Evolutionary conservation across 2,329 filamentous ascomycete genomes (phyloP).

Genomic region (Diaporthe sp.): DNA sequence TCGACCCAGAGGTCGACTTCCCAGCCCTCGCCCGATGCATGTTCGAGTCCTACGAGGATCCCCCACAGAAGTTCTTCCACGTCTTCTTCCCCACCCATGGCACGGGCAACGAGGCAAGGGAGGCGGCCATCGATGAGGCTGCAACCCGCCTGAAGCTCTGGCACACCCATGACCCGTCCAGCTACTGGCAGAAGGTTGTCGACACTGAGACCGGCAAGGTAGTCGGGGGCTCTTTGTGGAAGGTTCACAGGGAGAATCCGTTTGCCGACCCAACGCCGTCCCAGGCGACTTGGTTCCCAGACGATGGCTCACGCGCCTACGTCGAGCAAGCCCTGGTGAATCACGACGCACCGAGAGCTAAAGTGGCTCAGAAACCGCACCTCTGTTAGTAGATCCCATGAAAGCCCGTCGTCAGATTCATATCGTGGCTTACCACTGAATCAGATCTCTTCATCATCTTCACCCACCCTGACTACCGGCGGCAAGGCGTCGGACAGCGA

Average conservation of each 20-base stretch:
- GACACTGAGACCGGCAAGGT: slow-evolving; percentile 47
- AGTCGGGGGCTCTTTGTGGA: slow-evolving; percentile 49
- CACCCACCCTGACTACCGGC: slow-evolving; percentile 45
- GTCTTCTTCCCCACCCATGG: slow-evolving; percentile 47
- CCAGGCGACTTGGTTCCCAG: slow-evolving; percentile 50
- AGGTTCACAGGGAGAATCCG: slow-evolving; percentile 48
- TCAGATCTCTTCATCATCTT: slow-evolving; percentile 46
- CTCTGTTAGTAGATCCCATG: neutral
- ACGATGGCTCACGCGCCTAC: slow-evolving; percentile 45
- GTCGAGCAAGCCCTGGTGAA: slow-evolving; percentile 43
- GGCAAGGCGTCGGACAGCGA: slow-evolving; percentile 43
- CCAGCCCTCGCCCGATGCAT: slow-evolving; percentile 43
- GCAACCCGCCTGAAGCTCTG: slow-evolving; percentile 43
- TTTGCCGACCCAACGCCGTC: slow-evolving; percentile 41
- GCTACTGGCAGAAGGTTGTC: slow-evolving; percentile 50
- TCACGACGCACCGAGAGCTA: slow-evolving; percentile 4
- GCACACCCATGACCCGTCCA: slow-evolving; percentile 47
- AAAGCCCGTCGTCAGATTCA: neutral
- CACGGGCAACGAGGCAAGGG: slow-evolving; percentile 40
- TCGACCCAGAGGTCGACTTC: slow-evolving; percentile 18
- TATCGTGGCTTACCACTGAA: neutral
- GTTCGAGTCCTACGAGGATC: slow-evolving; percentile 47
- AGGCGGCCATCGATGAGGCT: slow-evolving; percentile 44
- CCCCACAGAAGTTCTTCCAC: slow-evolving; percentile 47
- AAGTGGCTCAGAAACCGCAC: slow-evolving; percentile 26